Evolutionary conservation across 768 basidiomycete species (phyloP).

Genomic region (Lactarius pseudohatsudake): DNA sequence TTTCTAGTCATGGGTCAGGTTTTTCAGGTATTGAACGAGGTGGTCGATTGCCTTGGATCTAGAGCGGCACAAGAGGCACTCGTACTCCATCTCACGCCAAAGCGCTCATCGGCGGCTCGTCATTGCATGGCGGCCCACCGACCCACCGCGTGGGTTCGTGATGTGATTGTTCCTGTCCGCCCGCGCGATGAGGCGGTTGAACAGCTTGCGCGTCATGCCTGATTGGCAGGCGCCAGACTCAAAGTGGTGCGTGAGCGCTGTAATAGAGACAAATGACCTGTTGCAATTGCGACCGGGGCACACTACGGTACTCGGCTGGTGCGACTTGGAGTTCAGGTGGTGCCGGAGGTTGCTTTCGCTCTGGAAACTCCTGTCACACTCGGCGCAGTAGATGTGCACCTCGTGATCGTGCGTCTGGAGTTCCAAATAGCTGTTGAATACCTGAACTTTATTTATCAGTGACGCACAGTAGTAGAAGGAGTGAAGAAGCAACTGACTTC

Average conservation of each 20-base stretch:
- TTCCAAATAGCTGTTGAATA: not conserved
- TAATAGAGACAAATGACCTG: constrained; percentile 38
- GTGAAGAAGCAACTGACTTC: not conserved
- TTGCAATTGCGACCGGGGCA: constrained; percentile 34
- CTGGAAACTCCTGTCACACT: constrained; percentile 47
- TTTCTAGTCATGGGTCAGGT: constrained; percentile 39
- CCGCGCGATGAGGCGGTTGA: constrained; percentile 13
- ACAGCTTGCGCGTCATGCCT: constrained; percentile 41
- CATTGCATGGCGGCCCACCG: not conserved
- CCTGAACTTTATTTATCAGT: not conserved
- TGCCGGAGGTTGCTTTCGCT: constrained; percentile 41
- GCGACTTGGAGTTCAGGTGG: constrained; percentile 56
- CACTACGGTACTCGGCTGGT: constrained; percentile 38
- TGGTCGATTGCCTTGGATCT: constrained; percentile 41
- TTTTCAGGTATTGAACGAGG: constrained; percentile 63
- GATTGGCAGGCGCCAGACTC: constrained; percentile 60
- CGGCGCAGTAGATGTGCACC: constrained; percentile 44
- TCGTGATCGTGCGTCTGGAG: constrained; percentile 26
- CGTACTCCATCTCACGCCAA: no score
- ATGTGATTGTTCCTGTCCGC: constrained; percentile 10
- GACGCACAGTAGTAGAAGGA: not conserved
- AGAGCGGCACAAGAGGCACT: constrained; percentile 52
- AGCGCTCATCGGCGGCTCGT: not conserved
- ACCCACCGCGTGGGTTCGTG: constrained; percentile 5
- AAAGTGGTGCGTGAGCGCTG: constrained; percentile 61